These are phyloP conservation scores for Debaryomycetaceae sp. DNA, from an alignment of 1,139 yeast species.

Conservation along the genomic window DNA sequence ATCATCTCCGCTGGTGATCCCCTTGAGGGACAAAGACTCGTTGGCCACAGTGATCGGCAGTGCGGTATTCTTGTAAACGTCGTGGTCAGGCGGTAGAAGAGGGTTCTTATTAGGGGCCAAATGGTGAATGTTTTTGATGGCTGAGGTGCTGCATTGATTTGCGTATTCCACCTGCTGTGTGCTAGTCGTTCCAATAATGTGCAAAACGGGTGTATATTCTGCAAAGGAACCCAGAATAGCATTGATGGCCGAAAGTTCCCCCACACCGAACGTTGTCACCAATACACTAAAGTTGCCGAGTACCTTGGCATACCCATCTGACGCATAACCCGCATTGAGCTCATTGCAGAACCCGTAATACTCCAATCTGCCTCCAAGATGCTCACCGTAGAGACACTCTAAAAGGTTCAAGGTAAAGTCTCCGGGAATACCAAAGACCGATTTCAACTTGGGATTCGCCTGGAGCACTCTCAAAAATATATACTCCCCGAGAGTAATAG, in stretches of 20 bases:
- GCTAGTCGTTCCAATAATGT: conserved; percentile 75
- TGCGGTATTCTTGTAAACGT: conserved; percentile 60
- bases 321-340: conserved; percentile 60
- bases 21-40: conserved; percentile 51
- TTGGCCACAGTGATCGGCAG: conserved; percentile 55
- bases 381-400: conserved; percentile 31
- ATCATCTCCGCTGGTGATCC: conserved; percentile 45
- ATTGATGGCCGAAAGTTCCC: conserved; percentile 81
- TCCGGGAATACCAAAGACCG: conserved; percentile 43
- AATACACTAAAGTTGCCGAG: conserved; percentile 42
- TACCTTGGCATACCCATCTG: conserved; percentile 71
- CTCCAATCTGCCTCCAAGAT: conserved; percentile 17
- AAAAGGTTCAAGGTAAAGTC: conserved; percentile 37
- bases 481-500: conserved; percentile 37
- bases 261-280: conserved; percentile 77
- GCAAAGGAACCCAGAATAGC: conserved; percentile 83
- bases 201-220: conserved; percentile 74
- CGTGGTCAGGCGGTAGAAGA: conserved; percentile 52
- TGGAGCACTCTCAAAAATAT: conserved; percentile 33
- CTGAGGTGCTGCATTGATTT: conserved; percentile 9
- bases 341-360: conserved; percentile 37
- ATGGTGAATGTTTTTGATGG: conserved; percentile 55
- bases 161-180: conserved; percentile 25
- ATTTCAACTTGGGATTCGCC: conserved; percentile 32
- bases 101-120: conserved; percentile 55